These are phyloP conservation scores for Colletotrichum sp. DNA, from an alignment of 2,329 filamentous ascomycete genomes.

Conservation along the genomic window DNA sequence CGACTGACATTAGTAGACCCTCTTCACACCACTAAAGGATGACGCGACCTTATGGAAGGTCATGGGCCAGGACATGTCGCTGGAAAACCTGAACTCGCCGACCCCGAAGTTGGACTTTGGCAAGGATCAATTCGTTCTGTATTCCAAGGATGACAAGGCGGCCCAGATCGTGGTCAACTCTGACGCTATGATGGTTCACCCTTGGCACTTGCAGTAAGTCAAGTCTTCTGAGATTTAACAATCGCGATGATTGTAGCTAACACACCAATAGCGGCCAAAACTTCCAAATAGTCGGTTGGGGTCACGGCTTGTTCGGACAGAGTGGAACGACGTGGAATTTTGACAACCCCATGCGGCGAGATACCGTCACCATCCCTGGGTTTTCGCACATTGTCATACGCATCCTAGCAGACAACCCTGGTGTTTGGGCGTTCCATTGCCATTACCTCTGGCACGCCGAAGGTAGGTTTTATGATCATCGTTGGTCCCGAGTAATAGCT, in stretches of 20 bases:
- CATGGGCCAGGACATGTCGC: background rate
- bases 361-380: slow-evolving; percentile 56
- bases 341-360: slow-evolving; percentile 39
- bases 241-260: background rate
- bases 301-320: slow-evolving; percentile 35
- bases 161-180: slow-evolving; percentile 29
- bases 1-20: slow-evolving; percentile 4
- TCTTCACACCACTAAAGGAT: slow-evolving; percentile 19
- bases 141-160: slow-evolving; percentile 20
- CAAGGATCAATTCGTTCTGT: slow-evolving; percentile 20
- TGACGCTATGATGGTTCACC: slow-evolving; percentile 26
- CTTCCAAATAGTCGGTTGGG: slow-evolving; percentile 53
- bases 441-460: slow-evolving; percentile 65
- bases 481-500: background rate
- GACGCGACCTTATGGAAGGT: slow-evolving; percentile 19
- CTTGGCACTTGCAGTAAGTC: slow-evolving; percentile 26
- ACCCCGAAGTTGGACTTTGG: slow-evolving; percentile 14
- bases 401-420: slow-evolving; percentile 62
- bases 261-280: slow-evolving; percentile 44
- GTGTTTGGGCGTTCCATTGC: slow-evolving; percentile 64
- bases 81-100: slow-evolving; percentile 7
- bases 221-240: background rate
- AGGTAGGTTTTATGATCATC: background rate
- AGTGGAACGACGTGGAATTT: slow-evolving; percentile 26
- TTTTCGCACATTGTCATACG: slow-evolving; percentile 60